Percentiles rank a stretch among this genome's conserved stretches.
phyloP scores from a whole-genome alignment of 805 yeast genomes.

The Candida xiaguanensis region DNA sequence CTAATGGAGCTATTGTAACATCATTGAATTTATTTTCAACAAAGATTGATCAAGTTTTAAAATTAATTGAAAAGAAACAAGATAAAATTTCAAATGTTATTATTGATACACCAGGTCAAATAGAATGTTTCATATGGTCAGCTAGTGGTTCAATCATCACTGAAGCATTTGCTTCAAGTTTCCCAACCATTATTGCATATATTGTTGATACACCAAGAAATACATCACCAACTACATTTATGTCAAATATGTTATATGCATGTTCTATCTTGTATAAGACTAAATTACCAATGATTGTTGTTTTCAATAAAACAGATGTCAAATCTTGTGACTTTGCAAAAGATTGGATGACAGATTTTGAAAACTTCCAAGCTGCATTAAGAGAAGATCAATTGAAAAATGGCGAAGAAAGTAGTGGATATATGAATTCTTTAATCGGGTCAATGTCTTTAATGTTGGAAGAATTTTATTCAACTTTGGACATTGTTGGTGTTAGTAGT shows the following conservation, averaged over 20 bases:
- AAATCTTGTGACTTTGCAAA: constrained; percentile 80
- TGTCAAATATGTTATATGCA: constrained; percentile 97
- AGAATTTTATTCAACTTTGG: constrained; percentile 90
- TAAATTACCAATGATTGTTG: constrained; percentile 93
- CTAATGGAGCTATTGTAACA: constrained; percentile 97
- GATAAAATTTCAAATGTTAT: constrained; percentile 62
- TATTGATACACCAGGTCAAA: constrained; percentile 98
- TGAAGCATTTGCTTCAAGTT: constrained; percentile 92
- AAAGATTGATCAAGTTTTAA: constrained; percentile 92
- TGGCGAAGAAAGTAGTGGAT: constrained; percentile 67
- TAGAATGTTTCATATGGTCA: constrained; percentile 97
- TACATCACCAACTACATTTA: constrained; percentile 91
- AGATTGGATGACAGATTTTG: constrained; percentile 98
- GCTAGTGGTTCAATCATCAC: constrained; percentile 97
- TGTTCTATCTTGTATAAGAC: constrained; percentile 96
- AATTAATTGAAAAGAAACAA: constrained; percentile 75
- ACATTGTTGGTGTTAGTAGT: constrained; percentile 89
- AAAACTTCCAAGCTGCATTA: constrained; percentile 79
- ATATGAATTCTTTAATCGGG: constrained; percentile 90
- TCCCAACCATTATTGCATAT: constrained; percentile 94
- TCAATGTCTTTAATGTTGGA: constrained; percentile 95
- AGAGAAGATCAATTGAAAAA: constrained; percentile 61
- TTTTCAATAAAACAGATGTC: constrained; percentile 92
- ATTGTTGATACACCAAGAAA: constrained; percentile 96
- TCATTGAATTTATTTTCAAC: constrained; percentile 89